A percentile compares a stretch with the other conserved stretches of the same genome.
Conservation (phyloP, 2,329 filamentous ascomycete species). For the Dothidotthia symphoricarpi region DNA sequence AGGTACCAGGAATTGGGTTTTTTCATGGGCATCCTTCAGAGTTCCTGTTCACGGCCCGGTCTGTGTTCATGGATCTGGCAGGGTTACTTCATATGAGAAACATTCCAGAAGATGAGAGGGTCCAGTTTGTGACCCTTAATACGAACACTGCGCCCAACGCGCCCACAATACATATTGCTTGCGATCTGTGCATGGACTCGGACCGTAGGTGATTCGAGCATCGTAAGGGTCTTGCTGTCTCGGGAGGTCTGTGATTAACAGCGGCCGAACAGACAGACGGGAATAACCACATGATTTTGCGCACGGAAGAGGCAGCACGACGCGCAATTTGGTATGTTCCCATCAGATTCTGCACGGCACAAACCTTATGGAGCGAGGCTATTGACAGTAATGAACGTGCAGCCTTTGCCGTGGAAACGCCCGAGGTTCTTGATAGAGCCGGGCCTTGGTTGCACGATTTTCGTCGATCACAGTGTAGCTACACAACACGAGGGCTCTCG, state of each 20-base stretch:
- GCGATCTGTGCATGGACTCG: conserved; percentile 6
- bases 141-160: conserved; percentile 14
- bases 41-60: too few relatives aligned
- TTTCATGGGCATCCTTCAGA: too few relatives aligned
- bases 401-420: conserved; percentile 17
- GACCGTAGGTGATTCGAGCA: conserved; percentile 1
- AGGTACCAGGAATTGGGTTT: too few relatives aligned
- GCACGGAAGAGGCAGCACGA: conserved; percentile 12
- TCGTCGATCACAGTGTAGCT: conserved; percentile 20
- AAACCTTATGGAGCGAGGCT: conserved; percentile 11
- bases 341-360: conserved; percentile 12
- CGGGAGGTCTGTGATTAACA: conserved; percentile 10
- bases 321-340: conserved; percentile 3
- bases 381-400: conserved; percentile 6
- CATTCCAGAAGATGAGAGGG: conserved; percentile 34
- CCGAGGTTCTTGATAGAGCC: conserved; percentile 15
- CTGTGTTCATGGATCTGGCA: conserved; percentile 5
- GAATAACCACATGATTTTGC: conserved; percentile 13
- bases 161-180: conserved; percentile 1
- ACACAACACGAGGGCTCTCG: conserved; percentile 21
- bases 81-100: conserved; percentile 27
- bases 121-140: conserved; percentile 12
- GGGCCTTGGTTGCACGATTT: conserved; percentile 15
- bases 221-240: neutral
- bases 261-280: conserved; percentile 14